These are phyloP conservation scores for Mentha longifolia DNA, from an alignment of 257 asterid genomes.

Conservation along the genomic window DNA sequence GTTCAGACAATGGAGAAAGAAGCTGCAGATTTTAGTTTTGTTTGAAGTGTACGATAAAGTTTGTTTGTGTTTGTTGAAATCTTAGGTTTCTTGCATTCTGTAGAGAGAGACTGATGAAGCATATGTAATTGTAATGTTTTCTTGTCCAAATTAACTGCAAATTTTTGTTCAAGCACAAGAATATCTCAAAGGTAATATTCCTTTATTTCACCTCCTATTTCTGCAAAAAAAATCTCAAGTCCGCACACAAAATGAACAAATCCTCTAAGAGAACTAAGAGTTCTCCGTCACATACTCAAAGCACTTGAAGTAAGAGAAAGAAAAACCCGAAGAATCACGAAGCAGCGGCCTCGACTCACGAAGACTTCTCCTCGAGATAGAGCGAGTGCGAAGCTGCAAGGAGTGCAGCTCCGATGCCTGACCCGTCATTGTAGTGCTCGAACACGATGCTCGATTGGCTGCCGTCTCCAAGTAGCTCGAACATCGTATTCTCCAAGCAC, in stretches of 20 bases:
- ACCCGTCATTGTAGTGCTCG: constrained; percentile 83
- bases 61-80: constrained; percentile 33
- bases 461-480: constrained; percentile 62
- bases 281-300: not conserved
- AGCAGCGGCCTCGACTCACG: not conserved
- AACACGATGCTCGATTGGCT: constrained; percentile 42
- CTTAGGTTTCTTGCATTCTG: constrained; percentile 36
- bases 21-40: not conserved
- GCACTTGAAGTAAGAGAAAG: not conserved
- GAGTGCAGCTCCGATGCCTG: constrained; percentile 92
- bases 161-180: not conserved
- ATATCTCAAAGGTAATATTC: not conserved
- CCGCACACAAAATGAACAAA: not conserved
- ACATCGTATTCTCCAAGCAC: constrained; percentile 63
- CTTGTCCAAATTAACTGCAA: constrained; percentile 24
- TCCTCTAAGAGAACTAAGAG: not conserved
- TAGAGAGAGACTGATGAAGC: constrained; percentile 32
- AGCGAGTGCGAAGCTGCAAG: constrained; percentile 85
- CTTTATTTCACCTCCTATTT: constrained; percentile 5
- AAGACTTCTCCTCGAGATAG: constrained; percentile 43
- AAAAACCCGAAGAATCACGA: not conserved
- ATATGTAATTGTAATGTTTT: constrained; percentile 33
- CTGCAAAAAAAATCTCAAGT: constrained; percentile 9
- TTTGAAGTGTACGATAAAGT: constrained; percentile 18
- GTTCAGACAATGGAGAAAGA: not conserved